Percentiles rank a stretch among this genome's conserved stretches.
Conservation (phyloP, 805 yeast species). For the Barnettozyma populi region DNA sequence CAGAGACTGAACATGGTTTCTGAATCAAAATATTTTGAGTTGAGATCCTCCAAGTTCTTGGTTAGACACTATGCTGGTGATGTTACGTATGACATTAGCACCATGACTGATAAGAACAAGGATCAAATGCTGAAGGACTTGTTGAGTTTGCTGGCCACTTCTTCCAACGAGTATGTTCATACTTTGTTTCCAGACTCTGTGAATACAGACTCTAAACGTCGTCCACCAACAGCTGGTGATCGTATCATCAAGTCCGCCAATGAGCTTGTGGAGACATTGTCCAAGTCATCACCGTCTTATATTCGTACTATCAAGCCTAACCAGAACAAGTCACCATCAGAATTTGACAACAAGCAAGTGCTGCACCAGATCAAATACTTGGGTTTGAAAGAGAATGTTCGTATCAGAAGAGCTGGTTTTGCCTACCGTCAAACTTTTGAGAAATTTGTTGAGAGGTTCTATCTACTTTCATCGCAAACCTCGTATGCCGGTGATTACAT, state of each 20-base stretch:
- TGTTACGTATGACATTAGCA: conserved; percentile 82
- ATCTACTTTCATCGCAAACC: conserved; percentile 77
- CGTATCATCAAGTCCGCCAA: conserved; percentile 92
- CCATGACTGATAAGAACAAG: conserved; percentile 95
- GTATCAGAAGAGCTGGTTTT: conserved; percentile 97
- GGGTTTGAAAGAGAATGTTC: conserved; percentile 93
- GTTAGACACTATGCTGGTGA: conserved; percentile 98
- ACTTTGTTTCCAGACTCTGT: conserved; percentile 59
- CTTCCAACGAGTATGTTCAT: conserved; percentile 58
- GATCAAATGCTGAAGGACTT: conserved; percentile 89
- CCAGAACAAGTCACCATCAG: conserved; percentile 84
- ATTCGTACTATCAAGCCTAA: conserved; percentile 97
- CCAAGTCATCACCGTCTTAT: conserved; percentile 90
- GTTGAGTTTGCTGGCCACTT: conserved; percentile 68
- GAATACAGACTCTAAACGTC: conserved; percentile 62
- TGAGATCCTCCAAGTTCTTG: conserved; percentile 80
- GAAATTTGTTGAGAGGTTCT: conserved; percentile 91
- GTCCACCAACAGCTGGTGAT: conserved; percentile 96
- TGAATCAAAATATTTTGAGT: conserved; percentile 80
- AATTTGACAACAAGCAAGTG: conserved; percentile 84
- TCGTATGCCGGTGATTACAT: conserved; percentile 86
- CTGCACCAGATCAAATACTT: conserved; percentile 93
- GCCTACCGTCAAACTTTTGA: conserved; percentile 97
- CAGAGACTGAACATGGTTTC: conserved; percentile 85
- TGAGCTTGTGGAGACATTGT: conserved; percentile 78